These are phyloP conservation scores for Calonectria naviculata DNA, from an alignment of 2,329 filamentous ascomycete species.

Conservation along the genomic window DNA sequence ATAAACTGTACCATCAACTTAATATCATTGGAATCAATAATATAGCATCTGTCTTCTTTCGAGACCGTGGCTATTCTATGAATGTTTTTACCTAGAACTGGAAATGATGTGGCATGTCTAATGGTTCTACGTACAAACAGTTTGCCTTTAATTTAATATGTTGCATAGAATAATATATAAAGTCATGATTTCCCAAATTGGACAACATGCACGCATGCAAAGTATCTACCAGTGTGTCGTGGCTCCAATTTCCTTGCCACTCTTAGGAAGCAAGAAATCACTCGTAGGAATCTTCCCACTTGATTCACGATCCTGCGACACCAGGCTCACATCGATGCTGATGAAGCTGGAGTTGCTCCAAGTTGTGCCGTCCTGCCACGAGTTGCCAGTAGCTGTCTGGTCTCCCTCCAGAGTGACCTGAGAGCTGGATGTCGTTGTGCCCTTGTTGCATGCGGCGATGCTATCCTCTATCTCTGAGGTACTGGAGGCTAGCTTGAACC, in stretches of 20 bases:
- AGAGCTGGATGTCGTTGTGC: conserved; percentile 37
- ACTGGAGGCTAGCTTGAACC: conserved; percentile 50
- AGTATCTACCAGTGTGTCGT: conserved; percentile 25
- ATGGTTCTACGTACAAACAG: too few relatives aligned
- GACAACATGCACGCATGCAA: too few relatives aligned
- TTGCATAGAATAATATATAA: too few relatives aligned
- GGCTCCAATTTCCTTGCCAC: conserved; percentile 30
- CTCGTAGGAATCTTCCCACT: conserved; percentile 52
- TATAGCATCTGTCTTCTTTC: too few relatives aligned
- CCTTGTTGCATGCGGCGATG: conserved; percentile 45
- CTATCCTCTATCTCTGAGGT: conserved; percentile 48
- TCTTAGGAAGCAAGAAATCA: conserved; percentile 51
- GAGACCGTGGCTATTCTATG: too few relatives aligned
- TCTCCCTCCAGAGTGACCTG: conserved; percentile 40
- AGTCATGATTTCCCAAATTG: too few relatives aligned
- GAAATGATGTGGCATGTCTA: too few relatives aligned
- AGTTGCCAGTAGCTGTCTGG: conserved; percentile 49
- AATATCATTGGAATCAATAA: too few relatives aligned
- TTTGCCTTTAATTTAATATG: too few relatives aligned
- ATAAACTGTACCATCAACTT: too few relatives aligned
- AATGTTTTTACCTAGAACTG: too few relatives aligned
- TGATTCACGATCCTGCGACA: conserved; percentile 48
- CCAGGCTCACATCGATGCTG: conserved; percentile 45
- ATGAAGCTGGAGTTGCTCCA: conserved; percentile 51
- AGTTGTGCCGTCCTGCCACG: conserved; percentile 51